Percentiles rank a stretch among this genome's conserved stretches.
Conservation (phyloP, 257 asterid species). For the Penstemon newberryi region DNA sequence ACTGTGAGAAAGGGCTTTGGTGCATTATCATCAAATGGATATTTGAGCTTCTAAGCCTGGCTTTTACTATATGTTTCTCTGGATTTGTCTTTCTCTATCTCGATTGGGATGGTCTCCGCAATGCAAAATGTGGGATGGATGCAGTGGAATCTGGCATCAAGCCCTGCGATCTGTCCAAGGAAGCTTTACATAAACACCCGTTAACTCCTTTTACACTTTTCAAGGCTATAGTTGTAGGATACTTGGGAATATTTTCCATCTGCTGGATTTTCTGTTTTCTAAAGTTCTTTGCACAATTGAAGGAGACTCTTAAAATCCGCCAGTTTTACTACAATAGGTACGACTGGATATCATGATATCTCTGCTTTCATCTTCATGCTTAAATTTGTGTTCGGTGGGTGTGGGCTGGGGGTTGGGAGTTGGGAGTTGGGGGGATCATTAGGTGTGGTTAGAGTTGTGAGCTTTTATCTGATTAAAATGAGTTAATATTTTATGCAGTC, state of each 20-base stretch:
- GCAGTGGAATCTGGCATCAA: constrained; percentile 96
- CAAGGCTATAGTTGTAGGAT: constrained; percentile 77
- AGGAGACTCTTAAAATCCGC: constrained; percentile 84
- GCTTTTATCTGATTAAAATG: constrained; percentile 4
- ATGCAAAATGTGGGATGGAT: constrained; percentile 98
- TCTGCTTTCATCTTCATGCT: no score
- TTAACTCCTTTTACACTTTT: constrained; percentile 72
- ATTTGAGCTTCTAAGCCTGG: constrained; percentile 82
- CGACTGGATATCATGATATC: neutral
- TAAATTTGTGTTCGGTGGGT: no score
- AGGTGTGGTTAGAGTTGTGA: constrained; percentile 12
- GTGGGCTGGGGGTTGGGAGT: no score
- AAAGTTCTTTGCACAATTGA: constrained; percentile 83
- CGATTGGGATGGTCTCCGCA: constrained; percentile 95
- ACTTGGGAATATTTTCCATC: constrained; percentile 79
- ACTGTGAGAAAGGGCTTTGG: constrained; percentile 97
- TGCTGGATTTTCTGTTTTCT: constrained; percentile 82
- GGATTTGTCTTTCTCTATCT: constrained; percentile 78
- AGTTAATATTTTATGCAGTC: constrained; percentile 54
- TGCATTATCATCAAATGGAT: constrained; percentile 91
- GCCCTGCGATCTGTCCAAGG: constrained; percentile 87
- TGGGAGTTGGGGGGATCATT: neutral
- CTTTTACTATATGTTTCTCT: constrained; percentile 83
- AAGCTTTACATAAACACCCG: constrained; percentile 90
- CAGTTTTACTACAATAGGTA: constrained; percentile 81